Base-by-base conservation (phyloP, 306 rosid genomes). In the Nissolia schottii region DNA sequence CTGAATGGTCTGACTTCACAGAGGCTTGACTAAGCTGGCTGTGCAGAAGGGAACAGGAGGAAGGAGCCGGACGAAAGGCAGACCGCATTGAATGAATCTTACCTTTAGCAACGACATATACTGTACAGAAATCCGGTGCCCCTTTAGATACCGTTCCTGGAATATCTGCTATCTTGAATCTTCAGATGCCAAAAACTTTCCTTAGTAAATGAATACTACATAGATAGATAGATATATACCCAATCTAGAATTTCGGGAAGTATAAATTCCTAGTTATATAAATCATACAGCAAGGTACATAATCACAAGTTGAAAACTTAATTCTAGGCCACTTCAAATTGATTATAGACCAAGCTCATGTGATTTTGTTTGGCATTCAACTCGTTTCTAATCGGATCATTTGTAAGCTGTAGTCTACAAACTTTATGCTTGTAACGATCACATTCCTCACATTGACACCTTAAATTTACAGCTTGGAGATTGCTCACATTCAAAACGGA, bases 51-150 rank as follows among this genome's bases (percentile, higher is more conserved):
- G 87, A 81, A 59, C n/a, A n/a, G n/a, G 24, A 22, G 18, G 67
- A 3, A n/a, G 99, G 97, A 43, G 96, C 96, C 5, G 93, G 87
- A 73, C 99, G 93, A 12, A 84, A 67, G 13, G 99, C 93, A 3
- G 99, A 80, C 63, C 96, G 80, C 85, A 80, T 82, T n/a, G 99
- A 73, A 12, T 94, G 97, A 54, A 92, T 78, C 78, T 88, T 94
- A 20, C 95, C 90, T 76, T 91, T 94, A 2, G 82, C 3, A 68
- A 91, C 77, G 24, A 90, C 88, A 60, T 86, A 94, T 5, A 94
- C 93, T 29, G 73, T 94, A 56, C 93, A 86, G 67, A 91, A 94
- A 84, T 94, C 97, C 0, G 99, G 99, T 64, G 97, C 99, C 55
- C 85, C 91, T 81, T 94, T 94, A 45, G 83, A 27, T 25, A 91